A percentile compares a stretch with the other conserved stretches of the same genome.
These are phyloP conservation scores for Vishniacozyma victoriae DNA, from an alignment of 768 basidiomycete genomes.

Conservation along the genomic window DNA sequence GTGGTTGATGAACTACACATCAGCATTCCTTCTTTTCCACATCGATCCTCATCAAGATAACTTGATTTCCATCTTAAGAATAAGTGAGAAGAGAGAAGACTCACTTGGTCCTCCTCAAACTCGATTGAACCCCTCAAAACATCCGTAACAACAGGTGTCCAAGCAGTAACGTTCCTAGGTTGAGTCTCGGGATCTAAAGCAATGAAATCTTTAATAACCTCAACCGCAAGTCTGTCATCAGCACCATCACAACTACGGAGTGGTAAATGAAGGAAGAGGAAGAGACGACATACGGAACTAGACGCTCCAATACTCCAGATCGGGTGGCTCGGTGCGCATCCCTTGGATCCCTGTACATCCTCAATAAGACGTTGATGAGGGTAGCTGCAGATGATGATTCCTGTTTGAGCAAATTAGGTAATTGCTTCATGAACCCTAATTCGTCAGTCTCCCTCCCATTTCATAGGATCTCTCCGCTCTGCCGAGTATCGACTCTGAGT, in stretches of 20 bases:
- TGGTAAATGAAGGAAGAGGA: neutral
- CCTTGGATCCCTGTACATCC: constrained; percentile 91
- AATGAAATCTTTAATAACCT: constrained; percentile 84
- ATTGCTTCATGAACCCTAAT: constrained; percentile 96
- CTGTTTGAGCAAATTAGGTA: constrained; percentile 94
- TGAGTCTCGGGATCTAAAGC: constrained; percentile 84
- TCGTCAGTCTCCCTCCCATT: neutral
- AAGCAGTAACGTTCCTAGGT: constrained; percentile 88
- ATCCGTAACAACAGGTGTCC: constrained; percentile 98
- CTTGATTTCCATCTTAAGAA: neutral
- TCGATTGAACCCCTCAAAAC: constrained; percentile 81
- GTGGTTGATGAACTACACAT: constrained; percentile 73
- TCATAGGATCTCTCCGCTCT: too few relatives aligned
- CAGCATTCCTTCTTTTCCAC: too few relatives aligned
- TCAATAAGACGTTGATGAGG: constrained; percentile 78
- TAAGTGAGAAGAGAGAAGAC: constrained; percentile 45
- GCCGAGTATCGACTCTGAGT: neutral
- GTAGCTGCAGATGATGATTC: constrained; percentile 96
- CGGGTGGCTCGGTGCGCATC: constrained; percentile 59
- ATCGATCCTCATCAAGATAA: neutral
- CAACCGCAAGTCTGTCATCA: constrained; percentile 58
- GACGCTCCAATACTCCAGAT: constrained; percentile 67
- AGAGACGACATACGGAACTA: constrained; percentile 56
- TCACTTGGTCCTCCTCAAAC: constrained; percentile 84
- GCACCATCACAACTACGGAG: neutral